Conservation (phyloP, 192 early-diverging fungal species). For the Podila minutissima region DNA sequence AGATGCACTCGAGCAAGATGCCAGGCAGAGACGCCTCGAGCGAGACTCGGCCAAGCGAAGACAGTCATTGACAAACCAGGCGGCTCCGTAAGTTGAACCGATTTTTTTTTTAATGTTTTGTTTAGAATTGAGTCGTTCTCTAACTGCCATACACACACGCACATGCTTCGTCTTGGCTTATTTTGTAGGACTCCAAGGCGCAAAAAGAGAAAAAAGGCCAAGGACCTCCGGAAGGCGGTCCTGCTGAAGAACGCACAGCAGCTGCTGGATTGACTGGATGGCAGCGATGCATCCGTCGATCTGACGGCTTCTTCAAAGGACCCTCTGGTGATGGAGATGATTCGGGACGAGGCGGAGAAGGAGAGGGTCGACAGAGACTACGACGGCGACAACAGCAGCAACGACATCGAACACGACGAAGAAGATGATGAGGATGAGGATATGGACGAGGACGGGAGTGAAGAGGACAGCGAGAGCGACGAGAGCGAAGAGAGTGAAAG, state of each 20-base stretch:
- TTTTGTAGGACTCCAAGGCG: conserved; percentile 25
- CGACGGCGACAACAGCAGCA: conserved; percentile 1
- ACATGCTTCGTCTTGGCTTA: too few relatives aligned
- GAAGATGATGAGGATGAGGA: neutral
- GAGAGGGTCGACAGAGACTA: neutral
- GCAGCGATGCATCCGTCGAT: conserved; percentile 2
- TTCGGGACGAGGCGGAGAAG: conserved; percentile 14
- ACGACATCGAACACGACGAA: neutral
- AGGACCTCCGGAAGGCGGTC: conserved; percentile 47
- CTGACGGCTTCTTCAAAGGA: neutral
- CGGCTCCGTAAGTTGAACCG: conserved; percentile 26
- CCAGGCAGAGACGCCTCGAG: conserved; percentile 38
- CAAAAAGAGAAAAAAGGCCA: conserved; percentile 50
- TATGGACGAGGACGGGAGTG: conserved; percentile 1
- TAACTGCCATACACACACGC: too few relatives aligned
- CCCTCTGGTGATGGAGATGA: neutral
- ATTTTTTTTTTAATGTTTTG: neutral
- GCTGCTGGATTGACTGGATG: conserved; percentile 38
- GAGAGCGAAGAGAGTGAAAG: neutral
- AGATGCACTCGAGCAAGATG: conserved; percentile 41
- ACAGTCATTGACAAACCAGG: conserved; percentile 37
- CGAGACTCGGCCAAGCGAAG: conserved; percentile 44
- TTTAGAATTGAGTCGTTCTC: neutral
- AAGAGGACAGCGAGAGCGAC: neutral
- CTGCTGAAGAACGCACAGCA: conserved; percentile 49